phyloP scores from a whole-genome alignment of 2,329 filamentous ascomycete species.

The Cytospora schulzeri region DNA sequence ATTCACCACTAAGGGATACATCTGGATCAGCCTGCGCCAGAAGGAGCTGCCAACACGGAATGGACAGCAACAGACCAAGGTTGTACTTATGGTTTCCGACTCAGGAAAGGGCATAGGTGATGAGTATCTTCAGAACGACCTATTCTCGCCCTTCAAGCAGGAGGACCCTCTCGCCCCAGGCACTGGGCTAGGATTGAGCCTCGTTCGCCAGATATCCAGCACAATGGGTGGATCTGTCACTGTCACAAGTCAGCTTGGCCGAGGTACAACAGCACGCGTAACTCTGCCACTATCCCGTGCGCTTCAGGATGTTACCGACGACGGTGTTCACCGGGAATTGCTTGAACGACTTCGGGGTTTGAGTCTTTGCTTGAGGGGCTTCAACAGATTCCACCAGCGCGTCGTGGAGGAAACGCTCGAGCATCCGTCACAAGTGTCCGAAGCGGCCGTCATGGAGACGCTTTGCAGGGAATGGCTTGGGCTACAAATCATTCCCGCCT shows the following conservation, averaged over 20 bases:
- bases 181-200: conserved; percentile 65
- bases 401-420: conserved; percentile 4
- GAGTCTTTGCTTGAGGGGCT: conserved; percentile 5
- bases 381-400: conserved; percentile 5
- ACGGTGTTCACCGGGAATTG: not conserved
- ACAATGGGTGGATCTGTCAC: conserved; percentile 61
- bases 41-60: conserved; percentile 1
- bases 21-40: conserved; percentile 30
- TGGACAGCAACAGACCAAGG: conserved; percentile 17
- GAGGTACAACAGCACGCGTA: conserved; percentile 36
- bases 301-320: not conserved
- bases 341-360: conserved; percentile 5
- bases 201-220: conserved; percentile 62
- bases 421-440: not conserved
- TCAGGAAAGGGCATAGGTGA: conserved; percentile 67
- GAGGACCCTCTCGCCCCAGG: conserved; percentile 63
- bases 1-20: conserved; percentile 43
- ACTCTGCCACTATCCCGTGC: conserved; percentile 25
- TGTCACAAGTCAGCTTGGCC: conserved; percentile 49
- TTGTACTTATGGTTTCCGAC: conserved; percentile 57
- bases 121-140: conserved; percentile 60
- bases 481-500: conserved; percentile 4
- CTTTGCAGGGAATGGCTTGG: conserved; percentile 20
- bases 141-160: conserved; percentile 67
- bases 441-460: conserved; percentile 17